Conservation (phyloP, 225 moss, liverwort and hornwort species). For the Pseudisothecium myosuroides region DNA sequence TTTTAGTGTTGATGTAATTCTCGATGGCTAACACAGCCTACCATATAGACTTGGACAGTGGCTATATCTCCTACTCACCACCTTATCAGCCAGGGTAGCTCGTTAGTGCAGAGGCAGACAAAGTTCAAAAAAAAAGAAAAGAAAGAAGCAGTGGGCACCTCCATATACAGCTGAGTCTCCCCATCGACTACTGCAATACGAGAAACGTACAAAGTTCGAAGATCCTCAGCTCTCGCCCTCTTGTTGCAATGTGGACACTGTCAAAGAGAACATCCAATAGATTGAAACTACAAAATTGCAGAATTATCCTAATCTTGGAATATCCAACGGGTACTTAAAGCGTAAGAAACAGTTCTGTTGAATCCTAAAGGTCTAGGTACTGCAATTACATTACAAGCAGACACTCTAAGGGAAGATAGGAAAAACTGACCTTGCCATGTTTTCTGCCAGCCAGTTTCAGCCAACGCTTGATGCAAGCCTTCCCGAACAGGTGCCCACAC, state of each 20-base stretch:
- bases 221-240: slow-evolving; percentile 60
- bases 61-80: neutral
- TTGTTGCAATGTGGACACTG: slow-evolving; percentile 90
- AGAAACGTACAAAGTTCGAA: slow-evolving; percentile 63
- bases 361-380: neutral
- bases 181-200: slow-evolving; percentile 59
- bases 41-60: neutral
- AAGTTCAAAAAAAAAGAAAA: neutral
- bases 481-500: slow-evolving; percentile 83
- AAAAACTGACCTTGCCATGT: slow-evolving; percentile 45
- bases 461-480: slow-evolving; percentile 81
- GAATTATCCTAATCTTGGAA: neutral
- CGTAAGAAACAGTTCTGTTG: neutral
- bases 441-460: slow-evolving; percentile 48
- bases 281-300: neutral
- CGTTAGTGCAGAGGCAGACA: neutral
- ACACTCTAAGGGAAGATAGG: neutral
- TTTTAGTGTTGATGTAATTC: neutral
- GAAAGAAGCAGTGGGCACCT: slow-evolving; percentile 22
- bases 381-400: neutral
- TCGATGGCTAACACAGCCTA: neutral
- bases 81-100: neutral
- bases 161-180: slow-evolving; percentile 39
- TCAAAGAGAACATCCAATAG: neutral
- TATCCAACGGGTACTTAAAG: neutral